A percentile compares a stretch with the other conserved stretches of the same genome.
These are phyloP conservation scores for Yamadazyma nakazawae DNA, from an alignment of 805 yeast species.

Conservation along the genomic window DNA sequence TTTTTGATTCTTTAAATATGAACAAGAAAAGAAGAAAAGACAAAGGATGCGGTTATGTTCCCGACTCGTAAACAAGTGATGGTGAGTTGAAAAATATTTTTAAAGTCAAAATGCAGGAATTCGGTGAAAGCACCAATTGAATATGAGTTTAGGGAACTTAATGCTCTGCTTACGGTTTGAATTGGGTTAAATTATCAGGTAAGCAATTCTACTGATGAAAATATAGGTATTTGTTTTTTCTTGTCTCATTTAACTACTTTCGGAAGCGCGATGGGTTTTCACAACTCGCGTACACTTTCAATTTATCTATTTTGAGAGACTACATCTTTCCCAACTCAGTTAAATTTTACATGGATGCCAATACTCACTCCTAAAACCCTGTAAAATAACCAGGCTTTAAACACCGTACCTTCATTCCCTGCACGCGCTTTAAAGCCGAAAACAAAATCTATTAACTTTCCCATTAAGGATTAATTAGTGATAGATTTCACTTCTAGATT, in stretches of 20 bases:
- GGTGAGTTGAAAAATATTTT: background rate
- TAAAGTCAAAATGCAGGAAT: background rate
- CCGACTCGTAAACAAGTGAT: slow-evolving; percentile 1
- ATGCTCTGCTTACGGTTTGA: background rate
- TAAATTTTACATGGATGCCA: background rate
- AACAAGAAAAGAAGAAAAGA: background rate
- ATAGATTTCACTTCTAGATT: too few species aligned
- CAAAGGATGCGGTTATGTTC: slow-evolving; percentile 2
- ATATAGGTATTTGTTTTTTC: background rate
- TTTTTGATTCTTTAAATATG: background rate
- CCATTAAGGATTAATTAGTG: background rate
- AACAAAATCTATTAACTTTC: background rate
- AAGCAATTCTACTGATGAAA: background rate
- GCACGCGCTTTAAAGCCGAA: background rate
- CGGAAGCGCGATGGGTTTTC: slow-evolving; percentile 7
- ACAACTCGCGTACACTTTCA: background rate
- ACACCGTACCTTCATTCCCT: background rate
- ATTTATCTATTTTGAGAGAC: background rate
- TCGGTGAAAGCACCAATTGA: background rate
- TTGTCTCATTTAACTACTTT: slow-evolving; percentile 1
- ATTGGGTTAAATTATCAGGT: background rate
- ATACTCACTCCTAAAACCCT: background rate
- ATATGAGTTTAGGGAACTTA: background rate
- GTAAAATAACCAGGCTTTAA: background rate
- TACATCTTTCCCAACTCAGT: background rate